These are phyloP conservation scores for Lophium mytilinum DNA, from an alignment of 495 filamentous ascomycete species.

Conservation along the genomic window DNA sequence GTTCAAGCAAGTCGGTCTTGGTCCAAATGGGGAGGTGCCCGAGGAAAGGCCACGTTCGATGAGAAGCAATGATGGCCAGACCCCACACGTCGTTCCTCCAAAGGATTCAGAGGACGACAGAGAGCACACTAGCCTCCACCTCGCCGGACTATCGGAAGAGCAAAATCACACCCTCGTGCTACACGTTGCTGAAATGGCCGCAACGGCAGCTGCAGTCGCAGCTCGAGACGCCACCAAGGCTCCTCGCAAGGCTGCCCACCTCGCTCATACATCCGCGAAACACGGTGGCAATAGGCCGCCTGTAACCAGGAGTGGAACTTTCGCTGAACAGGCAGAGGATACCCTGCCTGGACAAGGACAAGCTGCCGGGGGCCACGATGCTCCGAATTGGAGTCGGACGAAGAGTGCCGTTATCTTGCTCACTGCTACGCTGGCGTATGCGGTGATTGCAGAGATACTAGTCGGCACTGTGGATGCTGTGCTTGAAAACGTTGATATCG, in stretches of 20 bases:
- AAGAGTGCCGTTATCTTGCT: slow-evolving; percentile 87
- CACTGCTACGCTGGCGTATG: slow-evolving; percentile 85
- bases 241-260: slow-evolving; percentile 40
- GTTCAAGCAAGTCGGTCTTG: slow-evolving; percentile 66
- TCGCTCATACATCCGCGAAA: slow-evolving; percentile 28
- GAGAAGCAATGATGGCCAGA: slow-evolving; percentile 6
- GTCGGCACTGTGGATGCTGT: slow-evolving; percentile 96
- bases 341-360: slow-evolving; percentile 26
- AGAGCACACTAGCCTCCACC: slow-evolving; percentile 35
- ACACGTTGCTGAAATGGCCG: slow-evolving; percentile 83
- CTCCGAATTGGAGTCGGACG: slow-evolving; percentile 89
- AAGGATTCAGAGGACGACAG: slow-evolving; percentile 44
- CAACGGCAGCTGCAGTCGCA: slow-evolving; percentile 81
- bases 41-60: not conserved
- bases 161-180: slow-evolving; percentile 73
- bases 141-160: slow-evolving; percentile 64
- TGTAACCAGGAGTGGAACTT: slow-evolving; percentile 9
- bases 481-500: slow-evolving; percentile 76
- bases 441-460: slow-evolving; percentile 91
- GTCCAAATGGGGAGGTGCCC: slow-evolving; percentile 12
- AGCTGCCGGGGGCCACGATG: slow-evolving; percentile 76
- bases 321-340: slow-evolving; percentile 11
- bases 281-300: slow-evolving; percentile 11
- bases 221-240: slow-evolving; percentile 63
- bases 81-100: slow-evolving; percentile 34